These are phyloP conservation scores for Euclidium syriacum DNA, from an alignment of 345 rosid genomes.

Conservation along the genomic window DNA sequence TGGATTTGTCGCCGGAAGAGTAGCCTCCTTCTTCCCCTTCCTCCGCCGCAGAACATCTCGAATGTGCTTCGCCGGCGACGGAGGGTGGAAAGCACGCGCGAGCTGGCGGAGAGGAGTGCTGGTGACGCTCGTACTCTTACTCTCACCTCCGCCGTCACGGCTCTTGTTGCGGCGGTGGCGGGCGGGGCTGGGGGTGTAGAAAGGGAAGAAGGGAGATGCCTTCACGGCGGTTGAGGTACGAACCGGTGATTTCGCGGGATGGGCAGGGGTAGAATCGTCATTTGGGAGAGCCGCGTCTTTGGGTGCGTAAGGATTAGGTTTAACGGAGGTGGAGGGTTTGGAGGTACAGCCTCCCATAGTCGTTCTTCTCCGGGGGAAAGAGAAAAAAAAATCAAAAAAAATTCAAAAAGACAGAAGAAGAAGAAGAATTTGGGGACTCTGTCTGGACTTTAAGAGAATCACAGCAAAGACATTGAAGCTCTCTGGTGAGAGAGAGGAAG, in stretches of 20 bases:
- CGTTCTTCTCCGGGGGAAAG: neutral
- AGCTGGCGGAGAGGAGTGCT: conserved; percentile 71
- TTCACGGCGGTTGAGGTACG: conserved; percentile 27
- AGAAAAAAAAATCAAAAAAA: neutral
- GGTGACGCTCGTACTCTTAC: conserved; percentile 32
- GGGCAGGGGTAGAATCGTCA: conserved; percentile 32
- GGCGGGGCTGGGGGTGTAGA: conserved; percentile 68
- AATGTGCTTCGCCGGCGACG: conserved; percentile 93
- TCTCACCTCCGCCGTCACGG: conserved; percentile 31
- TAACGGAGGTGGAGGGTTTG: conserved; percentile 44
- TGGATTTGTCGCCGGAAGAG: conserved; percentile 28
- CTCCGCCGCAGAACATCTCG: conserved; percentile 61
- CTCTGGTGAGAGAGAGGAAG: conserved; percentile 24
- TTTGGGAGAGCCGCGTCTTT: conserved; percentile 22
- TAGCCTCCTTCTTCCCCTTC: conserved; percentile 37
- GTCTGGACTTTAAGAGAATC: conserved; percentile 23
- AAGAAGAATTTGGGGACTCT: neutral
- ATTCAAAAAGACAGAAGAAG: conserved; percentile 8
- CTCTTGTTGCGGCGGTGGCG: conserved; percentile 44
- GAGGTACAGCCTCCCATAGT: conserved; percentile 77
- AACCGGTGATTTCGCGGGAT: conserved; percentile 27
- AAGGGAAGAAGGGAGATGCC: conserved; percentile 46
- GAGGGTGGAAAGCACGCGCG: conserved; percentile 76
- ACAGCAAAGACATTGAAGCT: conserved; percentile 31
- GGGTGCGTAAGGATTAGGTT: conserved; percentile 63